Evolutionary conservation across 768 basidiomycete species (phyloP), one percentile per base, ranked within the genome.

Genomic region (Russula emetica): DNA sequence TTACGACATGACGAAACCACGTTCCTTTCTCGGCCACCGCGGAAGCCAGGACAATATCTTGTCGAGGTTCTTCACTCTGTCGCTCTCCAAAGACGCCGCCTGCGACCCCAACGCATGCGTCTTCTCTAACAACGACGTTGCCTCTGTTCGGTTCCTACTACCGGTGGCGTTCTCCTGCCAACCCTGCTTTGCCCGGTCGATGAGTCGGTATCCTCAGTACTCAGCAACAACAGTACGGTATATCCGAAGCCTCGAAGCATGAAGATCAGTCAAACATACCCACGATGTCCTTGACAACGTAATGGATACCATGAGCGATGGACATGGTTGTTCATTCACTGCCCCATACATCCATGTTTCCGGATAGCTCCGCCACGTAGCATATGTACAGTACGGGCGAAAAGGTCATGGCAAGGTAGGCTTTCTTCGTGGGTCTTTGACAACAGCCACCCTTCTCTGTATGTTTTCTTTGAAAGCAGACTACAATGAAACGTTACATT

Each of bases 381-480:
- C 30, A 64, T 38, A 24, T 26, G 54, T 38, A 62, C 32, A 34
- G 7, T 59, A 60, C 18, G 14, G 28, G 6, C 11, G 32, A 28
- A 5, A 60, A 58, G 13, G n/a, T 61, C 45, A 64, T 20, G 56
- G n/a, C 13, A 61, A 26, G 24, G 63, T 60, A 24, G 62, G 56
- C 38, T 66, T 67, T 56, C 60, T 60, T 50, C 66, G 64, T n/a
- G 66, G 66, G 42, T 67, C 66, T 60, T 47, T 61, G 44, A 66
- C 66, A 32, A 66, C 63, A 16, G 57, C 56, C 8, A 67, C 50
- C 20, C 59, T 67, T 49, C 59, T 66, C 34, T 52, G 57, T 56
- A 67, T 50, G 6, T 66, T 49, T 26, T 60, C 62, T 47, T 54
- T 67, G 55, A 67, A 67, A 40, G 52, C 13, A 34, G 55, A 0